Evolutionary conservation across 495 filamentous ascomycete genomes (phyloP).

Genomic region (Penicillium mononematosum): DNA sequence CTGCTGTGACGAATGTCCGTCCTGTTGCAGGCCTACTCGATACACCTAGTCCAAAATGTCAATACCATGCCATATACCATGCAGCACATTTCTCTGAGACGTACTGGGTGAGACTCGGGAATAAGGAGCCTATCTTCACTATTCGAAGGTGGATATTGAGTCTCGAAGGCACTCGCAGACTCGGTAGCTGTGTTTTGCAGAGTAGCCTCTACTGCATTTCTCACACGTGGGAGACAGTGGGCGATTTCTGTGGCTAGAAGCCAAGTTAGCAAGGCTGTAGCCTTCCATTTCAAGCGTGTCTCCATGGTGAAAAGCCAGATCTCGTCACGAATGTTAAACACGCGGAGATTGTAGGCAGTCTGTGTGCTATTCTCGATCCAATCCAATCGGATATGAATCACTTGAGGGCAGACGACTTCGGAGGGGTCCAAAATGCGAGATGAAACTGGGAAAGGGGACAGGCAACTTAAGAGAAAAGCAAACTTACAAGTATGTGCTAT

Average conservation of each 20-base stretch:
- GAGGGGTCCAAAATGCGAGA: conserved; percentile 6
- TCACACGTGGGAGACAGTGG: conserved; percentile 25
- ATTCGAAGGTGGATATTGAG: conserved; percentile 39
- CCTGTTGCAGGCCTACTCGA: conserved; percentile 39
- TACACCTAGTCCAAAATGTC: conserved; percentile 29
- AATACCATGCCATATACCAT: conserved; percentile 4
- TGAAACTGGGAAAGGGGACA: conserved; percentile 1
- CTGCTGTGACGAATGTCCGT: conserved; percentile 40
- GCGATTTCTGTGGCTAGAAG: conserved; percentile 33
- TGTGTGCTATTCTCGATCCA: conserved; percentile 10
- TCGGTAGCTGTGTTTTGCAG: conserved; percentile 21
- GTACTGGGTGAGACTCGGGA: conserved; percentile 35
- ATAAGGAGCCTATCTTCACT: conserved; percentile 25
- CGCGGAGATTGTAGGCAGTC: conserved; percentile 7
- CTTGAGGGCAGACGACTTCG: conserved; percentile 10
- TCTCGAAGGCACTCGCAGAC: conserved; percentile 28
- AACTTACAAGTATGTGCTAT: conserved; percentile 26
- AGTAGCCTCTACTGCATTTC: conserved; percentile 13
- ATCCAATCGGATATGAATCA: conserved; percentile 14
- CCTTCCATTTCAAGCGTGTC: conserved; percentile 19
- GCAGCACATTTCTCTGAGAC: conserved; percentile 9
- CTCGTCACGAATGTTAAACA: conserved; percentile 2
- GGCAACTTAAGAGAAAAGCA: background rate
- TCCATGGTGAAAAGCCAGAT: conserved; percentile 20
- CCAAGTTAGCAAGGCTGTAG: conserved; percentile 38